Evolutionary conservation across 305 asterid species (phyloP).

Genomic region (Caryopteris hybrid): DNA sequence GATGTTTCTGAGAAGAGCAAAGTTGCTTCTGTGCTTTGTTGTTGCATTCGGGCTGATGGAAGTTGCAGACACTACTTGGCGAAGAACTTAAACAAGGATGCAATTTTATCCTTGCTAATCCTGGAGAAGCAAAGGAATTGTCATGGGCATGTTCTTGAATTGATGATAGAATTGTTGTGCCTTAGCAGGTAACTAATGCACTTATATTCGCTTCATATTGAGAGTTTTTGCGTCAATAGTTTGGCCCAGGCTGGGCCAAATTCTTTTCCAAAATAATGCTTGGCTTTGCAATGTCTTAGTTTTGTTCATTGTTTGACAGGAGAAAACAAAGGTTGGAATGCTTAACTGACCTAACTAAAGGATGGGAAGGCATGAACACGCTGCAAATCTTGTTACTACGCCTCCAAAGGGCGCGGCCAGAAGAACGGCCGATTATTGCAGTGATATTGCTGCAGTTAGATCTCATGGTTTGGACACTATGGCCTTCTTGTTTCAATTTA

Average conservation of each 20-base stretch:
- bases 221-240: too few relatives aligned
- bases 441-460: slow-evolving; percentile 67
- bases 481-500: background rate
- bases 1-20: slow-evolving; percentile 48
- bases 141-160: slow-evolving; percentile 40
- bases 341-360: slow-evolving; percentile 40
- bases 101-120: slow-evolving; percentile 39
- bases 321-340: slow-evolving; percentile 41
- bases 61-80: slow-evolving; percentile 64
- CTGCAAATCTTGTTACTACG: slow-evolving; percentile 49
- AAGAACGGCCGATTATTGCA: slow-evolving; percentile 59
- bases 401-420: slow-evolving; percentile 59
- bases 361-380: slow-evolving; percentile 59
- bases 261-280: background rate
- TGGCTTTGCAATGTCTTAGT: background rate
- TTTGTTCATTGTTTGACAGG: slow-evolving; percentile 26
- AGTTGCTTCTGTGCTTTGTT: slow-evolving; percentile 42
- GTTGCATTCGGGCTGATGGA: slow-evolving; percentile 64
- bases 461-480: slow-evolving; percentile 51
- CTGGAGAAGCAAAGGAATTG: slow-evolving; percentile 22
- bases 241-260: too few relatives aligned
- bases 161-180: slow-evolving; percentile 59
- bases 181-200: slow-evolving; percentile 48
- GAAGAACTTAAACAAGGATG: slow-evolving; percentile 46
- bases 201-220: too few relatives aligned